A percentile compares a stretch with the other conserved stretches of the same genome.
phyloP scores from a whole-genome alignment of 176 grass and related monocot species.

The barley (Hordeum vulgare) region DNA sequence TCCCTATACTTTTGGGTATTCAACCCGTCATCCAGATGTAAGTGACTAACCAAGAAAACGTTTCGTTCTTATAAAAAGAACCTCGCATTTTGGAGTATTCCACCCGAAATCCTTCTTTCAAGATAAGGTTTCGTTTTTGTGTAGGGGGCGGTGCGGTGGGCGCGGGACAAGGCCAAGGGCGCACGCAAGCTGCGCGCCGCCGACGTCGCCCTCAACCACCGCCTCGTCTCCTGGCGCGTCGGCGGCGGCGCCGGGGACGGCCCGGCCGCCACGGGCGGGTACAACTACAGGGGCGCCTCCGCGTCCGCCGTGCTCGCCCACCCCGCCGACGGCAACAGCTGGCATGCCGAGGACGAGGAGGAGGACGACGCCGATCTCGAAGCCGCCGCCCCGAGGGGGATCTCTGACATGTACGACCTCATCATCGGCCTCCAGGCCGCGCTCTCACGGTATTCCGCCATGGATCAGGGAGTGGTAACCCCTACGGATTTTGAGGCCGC shows the following conservation, averaged over 20 bases:
- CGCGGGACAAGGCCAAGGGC: conserved; percentile 66
- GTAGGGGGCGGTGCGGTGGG: too few relatives aligned
- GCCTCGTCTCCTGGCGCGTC: conserved; percentile 67
- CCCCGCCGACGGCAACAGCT: neutral
- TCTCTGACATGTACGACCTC: conserved; percentile 43
- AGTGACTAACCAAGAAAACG: too few relatives aligned
- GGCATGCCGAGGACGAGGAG: neutral
- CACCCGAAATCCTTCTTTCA: too few relatives aligned
- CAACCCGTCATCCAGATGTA: too few relatives aligned
- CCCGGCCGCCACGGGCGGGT: neutral
- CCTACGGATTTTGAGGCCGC: neutral
- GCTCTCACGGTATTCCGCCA: neutral
- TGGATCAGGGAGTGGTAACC: neutral
- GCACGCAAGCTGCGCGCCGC: conserved; percentile 59
- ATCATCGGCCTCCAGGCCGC: conserved; percentile 23
- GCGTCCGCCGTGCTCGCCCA: neutral
- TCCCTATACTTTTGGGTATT: too few relatives aligned
- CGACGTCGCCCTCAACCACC: conserved; percentile 83
- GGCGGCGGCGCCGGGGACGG: conserved; percentile 2
- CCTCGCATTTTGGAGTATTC: too few relatives aligned
- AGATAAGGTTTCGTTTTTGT: too few relatives aligned
- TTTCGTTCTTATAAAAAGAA: too few relatives aligned
- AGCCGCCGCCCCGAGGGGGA: neutral
- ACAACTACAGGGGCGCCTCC: neutral
- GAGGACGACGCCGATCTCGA: neutral